phyloP scores from a whole-genome alignment of 345 rosid genomes.

The Psidium friedrichsthalianum region DNA sequence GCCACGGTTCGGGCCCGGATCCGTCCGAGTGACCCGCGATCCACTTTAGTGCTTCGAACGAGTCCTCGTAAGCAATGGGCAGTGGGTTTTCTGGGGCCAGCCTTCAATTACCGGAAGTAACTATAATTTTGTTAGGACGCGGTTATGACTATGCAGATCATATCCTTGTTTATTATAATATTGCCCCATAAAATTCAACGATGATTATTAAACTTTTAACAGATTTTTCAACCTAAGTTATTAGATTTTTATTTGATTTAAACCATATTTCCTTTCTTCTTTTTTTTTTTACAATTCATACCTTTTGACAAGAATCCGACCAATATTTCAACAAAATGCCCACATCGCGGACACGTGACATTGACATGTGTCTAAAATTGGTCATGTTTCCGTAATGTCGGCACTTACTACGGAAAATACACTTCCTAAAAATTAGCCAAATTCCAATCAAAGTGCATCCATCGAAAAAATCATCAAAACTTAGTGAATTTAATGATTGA shows the following conservation, averaged over 20 bases:
- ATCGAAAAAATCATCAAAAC: not conserved
- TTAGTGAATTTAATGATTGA: not conserved
- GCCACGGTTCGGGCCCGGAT: constrained; percentile 29
- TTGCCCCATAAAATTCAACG: not conserved
- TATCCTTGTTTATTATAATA: not conserved
- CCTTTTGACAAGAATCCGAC: not conserved
- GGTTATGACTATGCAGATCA: not conserved
- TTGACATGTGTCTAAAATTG: not conserved
- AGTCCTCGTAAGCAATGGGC: constrained; percentile 44
- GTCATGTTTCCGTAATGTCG: not conserved
- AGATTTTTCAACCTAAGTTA: not conserved
- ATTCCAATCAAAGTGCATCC: not conserved
- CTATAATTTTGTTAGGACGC: not conserved
- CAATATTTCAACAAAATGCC: not conserved
- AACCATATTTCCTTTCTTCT: not conserved
- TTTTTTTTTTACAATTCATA: not conserved
- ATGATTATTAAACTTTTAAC: not conserved
- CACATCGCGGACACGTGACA: not conserved
- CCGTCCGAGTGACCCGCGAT: constrained; percentile 24
- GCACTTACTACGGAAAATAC: not conserved
- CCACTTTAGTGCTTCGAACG: constrained; percentile 44
- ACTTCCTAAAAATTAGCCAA: not conserved
- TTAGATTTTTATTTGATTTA: not conserved
- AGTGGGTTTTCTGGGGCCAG: constrained; percentile 54
- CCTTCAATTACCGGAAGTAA: constrained; percentile 1